Evolutionary conservation across 2,329 filamentous ascomycete species (phyloP).

Genomic region (Lachnellula cervina): DNA sequence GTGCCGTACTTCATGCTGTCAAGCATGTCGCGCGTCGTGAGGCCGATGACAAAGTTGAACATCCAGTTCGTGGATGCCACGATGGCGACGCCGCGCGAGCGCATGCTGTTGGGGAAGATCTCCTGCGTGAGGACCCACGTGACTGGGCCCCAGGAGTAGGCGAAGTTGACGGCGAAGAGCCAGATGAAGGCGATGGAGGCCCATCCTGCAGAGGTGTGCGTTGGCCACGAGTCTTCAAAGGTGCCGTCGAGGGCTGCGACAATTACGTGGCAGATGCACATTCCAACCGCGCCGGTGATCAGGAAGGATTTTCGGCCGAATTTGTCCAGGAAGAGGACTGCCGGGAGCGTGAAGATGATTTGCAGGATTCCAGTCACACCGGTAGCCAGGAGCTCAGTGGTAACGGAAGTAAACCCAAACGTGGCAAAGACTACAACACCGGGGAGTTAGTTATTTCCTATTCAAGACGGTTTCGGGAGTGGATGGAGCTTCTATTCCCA

Average conservation of each 20-base stretch:
- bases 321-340: constrained; percentile 61
- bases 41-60: constrained; percentile 44
- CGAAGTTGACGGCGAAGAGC: constrained; percentile 31
- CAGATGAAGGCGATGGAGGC: constrained; percentile 34
- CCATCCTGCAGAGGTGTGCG: constrained; percentile 37
- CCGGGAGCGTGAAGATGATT: constrained; percentile 60
- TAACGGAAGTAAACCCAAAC: constrained; percentile 38
- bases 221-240: constrained; percentile 35
- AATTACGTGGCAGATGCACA: constrained; percentile 59
- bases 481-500: too few relatives aligned
- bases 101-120: constrained; percentile 36
- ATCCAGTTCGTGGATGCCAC: constrained; percentile 41
- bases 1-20: constrained; percentile 43
- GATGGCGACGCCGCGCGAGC: constrained; percentile 39
- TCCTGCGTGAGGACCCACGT: constrained; percentile 36
- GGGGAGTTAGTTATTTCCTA: too few relatives aligned
- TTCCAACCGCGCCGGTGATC: constrained; percentile 59
- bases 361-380: constrained; percentile 66
- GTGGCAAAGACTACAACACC: constrained; percentile 41
- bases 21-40: constrained; percentile 41
- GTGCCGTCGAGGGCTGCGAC: constrained; percentile 39
- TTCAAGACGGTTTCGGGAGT: too few relatives aligned
- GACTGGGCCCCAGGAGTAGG: constrained; percentile 32
- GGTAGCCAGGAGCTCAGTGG: constrained; percentile 56
- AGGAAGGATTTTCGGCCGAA: constrained; percentile 58